Base-by-base conservation (phyloP, 805 yeast genomes). In the Ogataea ramenticola region DNA sequence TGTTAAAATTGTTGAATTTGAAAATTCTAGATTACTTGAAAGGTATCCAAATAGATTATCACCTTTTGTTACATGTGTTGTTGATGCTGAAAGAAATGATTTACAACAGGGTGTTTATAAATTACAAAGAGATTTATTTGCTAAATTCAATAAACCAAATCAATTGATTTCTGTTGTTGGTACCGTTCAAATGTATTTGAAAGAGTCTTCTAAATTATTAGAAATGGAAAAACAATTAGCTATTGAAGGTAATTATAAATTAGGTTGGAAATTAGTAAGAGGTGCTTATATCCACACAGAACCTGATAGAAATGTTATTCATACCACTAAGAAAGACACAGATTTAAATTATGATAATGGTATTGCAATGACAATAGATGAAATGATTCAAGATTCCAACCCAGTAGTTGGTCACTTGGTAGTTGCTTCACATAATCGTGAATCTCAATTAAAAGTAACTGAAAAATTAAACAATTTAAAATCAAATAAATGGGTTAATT, bases 241-340 rank as follows among this genome's bases (percentile, higher is more conserved):
- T 16, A 52, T 65, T 46, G 61, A 72, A 44, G 72, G 75, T 43
- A 63, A 66, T 17, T 90, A 90, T 64, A 76, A 84, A 58, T 66
- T 89, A 45, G 96, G 96, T 19, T 70, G 89, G 70, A 90, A 90
- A 65, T 74, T 90, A 44, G 98, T 90, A 16, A 79, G 98, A 64
- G 98, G 98, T 51, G 98, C 98, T 15, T 90, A 90, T 68, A 79
- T 90, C 48, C 96, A 90, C 61, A 79, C 95, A 6, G 98, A 90
- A 67, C 76, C 84, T 31, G 72, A 82, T 50, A 74, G 97, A 57
- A 51, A 58, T 42, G 82, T 86, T 17, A 87, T 90, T 48, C 91
- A 82, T 66, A 68, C 72, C 49, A 75, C 88, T 27, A 90, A 91
- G 65, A 71, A 67, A 42, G 90, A 77, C 48, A 86, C 97, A n/a